Evolutionary conservation across 2,329 filamentous ascomycete species (phyloP).

Genomic region (Pseudofabraea citricarpa): DNA sequence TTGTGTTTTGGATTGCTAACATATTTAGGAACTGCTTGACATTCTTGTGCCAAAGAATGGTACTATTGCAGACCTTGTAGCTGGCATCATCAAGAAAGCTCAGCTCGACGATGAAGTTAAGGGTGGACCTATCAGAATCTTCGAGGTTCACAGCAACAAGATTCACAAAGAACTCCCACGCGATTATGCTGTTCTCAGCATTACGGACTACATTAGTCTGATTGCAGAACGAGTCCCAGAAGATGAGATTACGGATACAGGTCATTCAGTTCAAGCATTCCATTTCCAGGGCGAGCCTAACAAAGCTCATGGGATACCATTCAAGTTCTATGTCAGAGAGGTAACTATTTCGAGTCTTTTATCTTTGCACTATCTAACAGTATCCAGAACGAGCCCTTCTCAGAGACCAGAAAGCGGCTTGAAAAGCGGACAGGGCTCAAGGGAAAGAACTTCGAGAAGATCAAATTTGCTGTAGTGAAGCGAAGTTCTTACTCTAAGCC

Average conservation of each 20-base stretch:
- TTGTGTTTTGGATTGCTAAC: slow-evolving; percentile 19
- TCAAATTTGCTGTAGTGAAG: slow-evolving; percentile 85
- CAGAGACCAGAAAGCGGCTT: slow-evolving; percentile 89
- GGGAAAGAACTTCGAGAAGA: slow-evolving; percentile 97
- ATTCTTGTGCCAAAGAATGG: slow-evolving; percentile 86
- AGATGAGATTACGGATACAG: slow-evolving; percentile 54
- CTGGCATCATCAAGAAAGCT: slow-evolving; percentile 73
- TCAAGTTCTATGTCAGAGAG: slow-evolving; percentile 81
- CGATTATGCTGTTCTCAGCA: slow-evolving; percentile 69
- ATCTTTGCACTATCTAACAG: slow-evolving; percentile 11
- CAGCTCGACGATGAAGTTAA: slow-evolving; percentile 69
- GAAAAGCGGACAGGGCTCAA: slow-evolving; percentile 91
- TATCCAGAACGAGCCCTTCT: slow-evolving; percentile 72
- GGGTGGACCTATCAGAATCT: slow-evolving; percentile 69
- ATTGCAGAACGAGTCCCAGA: slow-evolving; percentile 79
- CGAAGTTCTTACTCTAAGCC: slow-evolving; percentile 70
- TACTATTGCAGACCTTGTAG: slow-evolving; percentile 71
- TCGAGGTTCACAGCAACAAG: slow-evolving; percentile 77
- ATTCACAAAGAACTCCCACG: slow-evolving; percentile 72
- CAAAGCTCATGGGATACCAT: slow-evolving; percentile 83
- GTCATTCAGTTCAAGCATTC: slow-evolving; percentile 70
- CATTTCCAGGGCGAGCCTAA: slow-evolving; percentile 89
- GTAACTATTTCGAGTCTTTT: no score
- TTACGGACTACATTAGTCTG: slow-evolving; percentile 81
- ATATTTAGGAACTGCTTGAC: slow-evolving; percentile 64